These are phyloP conservation scores for Sordaria brevicollis DNA, from an alignment of 495 filamentous ascomycete species.

Conservation along the genomic window DNA sequence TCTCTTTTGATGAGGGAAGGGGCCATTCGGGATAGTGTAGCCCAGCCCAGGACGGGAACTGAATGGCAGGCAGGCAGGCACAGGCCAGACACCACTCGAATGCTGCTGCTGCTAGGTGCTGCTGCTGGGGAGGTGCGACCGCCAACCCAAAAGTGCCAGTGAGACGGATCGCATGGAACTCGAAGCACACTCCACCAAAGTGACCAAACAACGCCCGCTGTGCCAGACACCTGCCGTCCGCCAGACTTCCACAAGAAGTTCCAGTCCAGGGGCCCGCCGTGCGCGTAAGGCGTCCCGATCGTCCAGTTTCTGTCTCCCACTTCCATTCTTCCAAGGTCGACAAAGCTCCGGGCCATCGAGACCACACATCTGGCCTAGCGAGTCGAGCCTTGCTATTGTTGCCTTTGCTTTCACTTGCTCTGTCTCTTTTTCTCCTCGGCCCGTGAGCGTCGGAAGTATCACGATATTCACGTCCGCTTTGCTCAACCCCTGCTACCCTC, in stretches of 20 bases:
- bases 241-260: neutral
- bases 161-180: neutral
- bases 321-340: neutral
- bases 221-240: neutral
- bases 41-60: neutral
- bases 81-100: neutral
- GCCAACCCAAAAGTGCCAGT: neutral
- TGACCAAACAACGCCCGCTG: neutral
- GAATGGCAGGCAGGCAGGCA: neutral
- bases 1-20: neutral
- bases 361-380: neutral
- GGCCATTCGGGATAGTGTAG: neutral
- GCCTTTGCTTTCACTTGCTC: neutral
- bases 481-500: neutral
- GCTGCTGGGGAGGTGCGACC: neutral
- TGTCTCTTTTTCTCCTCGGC: neutral
- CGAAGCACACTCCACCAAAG: neutral
- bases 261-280: neutral
- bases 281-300: neutral
- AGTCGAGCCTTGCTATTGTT: neutral
- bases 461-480: neutral
- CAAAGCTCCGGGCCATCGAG: neutral
- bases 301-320: neutral
- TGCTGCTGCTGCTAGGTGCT: neutral
- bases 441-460: neutral